These are phyloP conservation scores for Alternaria tenuissima DNA, from an alignment of 2,329 filamentous ascomycete species.

Conservation along the genomic window DNA sequence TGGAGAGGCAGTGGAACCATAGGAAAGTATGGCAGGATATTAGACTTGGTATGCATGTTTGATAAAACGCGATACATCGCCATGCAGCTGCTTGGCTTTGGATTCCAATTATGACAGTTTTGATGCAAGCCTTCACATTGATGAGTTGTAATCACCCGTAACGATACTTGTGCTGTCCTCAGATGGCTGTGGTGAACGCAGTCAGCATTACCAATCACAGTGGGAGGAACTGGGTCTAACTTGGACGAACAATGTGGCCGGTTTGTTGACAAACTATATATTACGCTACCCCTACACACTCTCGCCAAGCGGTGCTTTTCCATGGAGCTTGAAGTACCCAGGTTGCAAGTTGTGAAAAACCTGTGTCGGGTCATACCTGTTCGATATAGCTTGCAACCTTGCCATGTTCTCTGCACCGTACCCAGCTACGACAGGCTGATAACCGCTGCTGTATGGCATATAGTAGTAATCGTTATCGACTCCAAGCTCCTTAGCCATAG, in stretches of 20 bases:
- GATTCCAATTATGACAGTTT: not conserved
- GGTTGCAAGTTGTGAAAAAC: conserved; percentile 32
- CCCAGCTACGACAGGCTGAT: conserved; percentile 35
- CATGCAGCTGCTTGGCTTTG: not conserved
- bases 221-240: not conserved
- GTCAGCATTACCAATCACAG: not conserved
- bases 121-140: not conserved
- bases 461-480: conserved; percentile 1
- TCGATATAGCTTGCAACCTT: conserved; percentile 24
- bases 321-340: conserved; percentile 35
- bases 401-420: conserved; percentile 53
- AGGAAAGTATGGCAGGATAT: not conserved
- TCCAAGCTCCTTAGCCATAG: not conserved
- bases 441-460: not conserved
- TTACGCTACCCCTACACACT: not conserved
- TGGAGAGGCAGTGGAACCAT: not conserved
- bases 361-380: conserved; percentile 30
- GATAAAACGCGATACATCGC: not conserved
- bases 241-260: not conserved
- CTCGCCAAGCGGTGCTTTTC: not conserved
- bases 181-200: not conserved
- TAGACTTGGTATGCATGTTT: not conserved
- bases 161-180: not conserved
- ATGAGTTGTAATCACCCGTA: not conserved
- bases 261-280: not conserved